Evolutionary conservation across 2,329 filamentous ascomycete genomes (phyloP).

Genomic region (Botryotinia convoluta): DNA sequence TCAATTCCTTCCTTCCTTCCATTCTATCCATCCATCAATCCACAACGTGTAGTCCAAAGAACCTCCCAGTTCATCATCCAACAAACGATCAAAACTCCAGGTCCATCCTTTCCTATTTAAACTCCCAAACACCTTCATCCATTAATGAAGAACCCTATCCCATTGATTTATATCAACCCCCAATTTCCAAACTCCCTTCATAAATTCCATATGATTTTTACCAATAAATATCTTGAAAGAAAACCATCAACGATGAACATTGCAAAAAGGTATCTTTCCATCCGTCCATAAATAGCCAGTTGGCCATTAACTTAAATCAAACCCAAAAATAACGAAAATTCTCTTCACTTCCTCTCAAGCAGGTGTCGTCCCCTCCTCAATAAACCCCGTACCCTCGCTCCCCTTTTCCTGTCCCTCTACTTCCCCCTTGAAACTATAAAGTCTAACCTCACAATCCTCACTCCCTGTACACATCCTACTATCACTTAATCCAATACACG

Average conservation of each 20-base stretch:
- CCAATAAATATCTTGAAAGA: too few species aligned
- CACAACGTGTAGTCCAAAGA: neutral
- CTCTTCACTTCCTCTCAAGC: neutral
- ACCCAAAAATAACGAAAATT: neutral
- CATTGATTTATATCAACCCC: neutral
- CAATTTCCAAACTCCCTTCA: neutral
- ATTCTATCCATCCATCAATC: neutral
- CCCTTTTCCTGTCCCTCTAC: slow-evolving; percentile 14
- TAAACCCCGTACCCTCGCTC: neutral
- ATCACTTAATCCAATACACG: slow-evolving; percentile 88
- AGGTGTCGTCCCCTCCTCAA: neutral
- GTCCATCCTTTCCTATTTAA: neutral
- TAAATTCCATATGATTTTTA: neutral
- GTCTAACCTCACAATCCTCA: slow-evolving; percentile 86
- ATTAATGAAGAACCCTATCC: neutral
- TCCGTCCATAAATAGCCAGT: slow-evolving; percentile 7
- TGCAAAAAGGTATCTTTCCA: slow-evolving; percentile 5
- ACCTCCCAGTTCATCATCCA: neutral
- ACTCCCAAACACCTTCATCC: neutral
- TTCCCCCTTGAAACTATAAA: slow-evolving; percentile 65
- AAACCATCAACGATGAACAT: neutral
- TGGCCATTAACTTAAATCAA: neutral
- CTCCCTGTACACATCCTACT: slow-evolving; percentile 86
- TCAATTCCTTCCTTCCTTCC: too few species aligned
- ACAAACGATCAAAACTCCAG: neutral